phyloP scores from a whole-genome alignment of 2,329 filamentous ascomycete species.

The Monosporascus sp. region DNA sequence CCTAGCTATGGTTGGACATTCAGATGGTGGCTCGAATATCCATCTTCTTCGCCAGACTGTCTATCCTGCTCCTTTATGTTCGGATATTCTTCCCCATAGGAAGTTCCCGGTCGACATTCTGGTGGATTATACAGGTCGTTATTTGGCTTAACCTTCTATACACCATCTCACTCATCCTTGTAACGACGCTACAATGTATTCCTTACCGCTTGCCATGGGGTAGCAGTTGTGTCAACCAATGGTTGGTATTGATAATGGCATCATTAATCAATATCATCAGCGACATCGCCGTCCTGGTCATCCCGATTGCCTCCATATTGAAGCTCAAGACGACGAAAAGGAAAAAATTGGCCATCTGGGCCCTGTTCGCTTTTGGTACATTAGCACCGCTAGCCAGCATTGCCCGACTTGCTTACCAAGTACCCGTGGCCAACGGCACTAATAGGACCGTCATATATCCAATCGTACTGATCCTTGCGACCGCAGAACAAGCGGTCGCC shows the following conservation, averaged over 20 bases:
- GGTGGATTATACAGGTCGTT: conserved; percentile 18
- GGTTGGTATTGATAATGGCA: conserved; percentile 15
- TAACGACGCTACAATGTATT: conserved; percentile 17
- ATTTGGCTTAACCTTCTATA: conserved; percentile 20
- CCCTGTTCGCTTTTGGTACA: conserved; percentile 24
- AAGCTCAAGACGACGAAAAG: conserved; percentile 21
- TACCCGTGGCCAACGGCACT: conserved; percentile 7
- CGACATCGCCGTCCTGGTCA: conserved; percentile 20
- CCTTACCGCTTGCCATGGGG: conserved; percentile 15
- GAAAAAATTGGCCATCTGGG: conserved; percentile 24
- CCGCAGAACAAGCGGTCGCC: conserved; percentile 16
- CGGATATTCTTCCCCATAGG: conserved; percentile 17
- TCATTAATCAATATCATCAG: conserved; percentile 22
- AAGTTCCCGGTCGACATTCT: conserved; percentile 8
- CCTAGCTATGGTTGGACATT: conserved; percentile 15
- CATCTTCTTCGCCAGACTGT: conserved; percentile 22
- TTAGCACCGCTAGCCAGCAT: conserved; percentile 21
- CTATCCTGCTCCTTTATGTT: conserved; percentile 18
- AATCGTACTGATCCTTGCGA: conserved; percentile 16
- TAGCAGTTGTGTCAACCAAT: conserved; percentile 18
- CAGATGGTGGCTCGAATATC: conserved; percentile 17
- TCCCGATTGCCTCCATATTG: conserved; percentile 25
- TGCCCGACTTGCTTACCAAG: conserved; percentile 18
- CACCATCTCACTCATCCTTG: conserved; percentile 18
- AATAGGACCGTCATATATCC: conserved; percentile 20